Percentiles rank a stretch among this genome's conserved stretches.
Evolutionary conservation across 352 stramenopile species (phyloP).

Genomic region (Aphanomyces stellatus): DNA sequence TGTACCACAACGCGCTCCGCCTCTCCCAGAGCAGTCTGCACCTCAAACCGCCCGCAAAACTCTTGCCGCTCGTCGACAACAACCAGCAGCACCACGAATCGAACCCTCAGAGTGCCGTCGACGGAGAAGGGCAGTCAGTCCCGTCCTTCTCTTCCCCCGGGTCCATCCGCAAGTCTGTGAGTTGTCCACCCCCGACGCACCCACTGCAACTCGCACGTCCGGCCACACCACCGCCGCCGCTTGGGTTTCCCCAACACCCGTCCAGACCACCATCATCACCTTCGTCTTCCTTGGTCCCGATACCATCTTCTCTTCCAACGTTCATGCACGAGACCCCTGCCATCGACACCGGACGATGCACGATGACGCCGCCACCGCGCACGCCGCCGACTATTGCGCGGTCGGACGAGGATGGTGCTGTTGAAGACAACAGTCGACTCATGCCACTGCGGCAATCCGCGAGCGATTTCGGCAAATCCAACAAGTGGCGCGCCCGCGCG

Average conservation of each 20-base stretch:
- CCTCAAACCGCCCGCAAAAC: slow-evolving; percentile 11
- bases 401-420: no score
- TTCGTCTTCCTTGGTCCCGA: not conserved
- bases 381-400: not conserved
- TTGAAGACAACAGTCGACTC: not conserved
- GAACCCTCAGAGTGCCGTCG: not conserved
- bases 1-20: slow-evolving; percentile 9
- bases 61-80: not conserved
- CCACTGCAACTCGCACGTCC: not conserved
- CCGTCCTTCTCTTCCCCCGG: not conserved
- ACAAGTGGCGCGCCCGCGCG: slow-evolving; percentile 69
- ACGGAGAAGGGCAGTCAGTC: not conserved
- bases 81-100: slow-evolving; percentile 9
- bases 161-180: slow-evolving; percentile 8
- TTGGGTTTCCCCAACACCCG: not conserved
- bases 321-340: not conserved
- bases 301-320: not conserved
- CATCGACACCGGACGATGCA: not conserved
- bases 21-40: not conserved
- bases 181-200: not conserved
- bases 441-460: slow-evolving; percentile 9
- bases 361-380: not conserved
- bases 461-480: slow-evolving; percentile 21
- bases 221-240: not conserved
- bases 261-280: not conserved